These are phyloP conservation scores for Candida ovalis DNA, from an alignment of 805 yeast species.

Conservation along the genomic window DNA sequence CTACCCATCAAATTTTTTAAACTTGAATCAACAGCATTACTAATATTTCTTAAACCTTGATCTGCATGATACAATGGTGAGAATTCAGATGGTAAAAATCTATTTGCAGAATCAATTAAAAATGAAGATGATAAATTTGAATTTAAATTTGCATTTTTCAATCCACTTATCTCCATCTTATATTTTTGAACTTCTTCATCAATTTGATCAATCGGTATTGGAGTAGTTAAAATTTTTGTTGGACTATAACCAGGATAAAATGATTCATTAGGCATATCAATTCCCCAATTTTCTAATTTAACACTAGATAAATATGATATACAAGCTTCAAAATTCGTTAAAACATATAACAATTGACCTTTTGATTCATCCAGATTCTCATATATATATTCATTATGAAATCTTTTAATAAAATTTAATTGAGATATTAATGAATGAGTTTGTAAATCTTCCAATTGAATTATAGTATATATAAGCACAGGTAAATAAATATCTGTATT, in stretches of 20 bases:
- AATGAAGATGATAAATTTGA: constrained; percentile 5
- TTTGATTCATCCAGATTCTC: constrained; percentile 26
- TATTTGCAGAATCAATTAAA: constrained; percentile 12
- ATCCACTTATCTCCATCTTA: constrained; percentile 1
- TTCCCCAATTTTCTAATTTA: constrained; percentile 28
- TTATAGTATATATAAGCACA: constrained; percentile 30
- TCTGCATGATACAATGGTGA: constrained; percentile 31
- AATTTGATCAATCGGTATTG: constrained; percentile 25
- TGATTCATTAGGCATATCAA: constrained; percentile 14
- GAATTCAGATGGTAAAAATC: constrained; percentile 18
- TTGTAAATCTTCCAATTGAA: constrained; percentile 27
- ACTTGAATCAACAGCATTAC: constrained; percentile 34
- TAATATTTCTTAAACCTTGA: constrained; percentile 33
- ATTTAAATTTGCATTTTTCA: not conserved
- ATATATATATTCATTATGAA: constrained; percentile 28
- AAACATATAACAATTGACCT: constrained; percentile 32
- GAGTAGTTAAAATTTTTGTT: constrained; percentile 12
- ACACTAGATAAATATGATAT: constrained; percentile 32
- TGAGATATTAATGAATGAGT: constrained; percentile 30
- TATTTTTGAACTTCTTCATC: constrained; percentile 24
- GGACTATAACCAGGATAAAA: constrained; percentile 3
- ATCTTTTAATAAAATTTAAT: constrained; percentile 31
- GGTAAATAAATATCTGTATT: constrained; percentile 36
- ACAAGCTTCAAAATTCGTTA: constrained; percentile 36
- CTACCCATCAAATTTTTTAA: constrained; percentile 31